These are phyloP conservation scores for Brassica nigra DNA, from an alignment of 345 rosid genomes.

Conservation along the genomic window DNA sequence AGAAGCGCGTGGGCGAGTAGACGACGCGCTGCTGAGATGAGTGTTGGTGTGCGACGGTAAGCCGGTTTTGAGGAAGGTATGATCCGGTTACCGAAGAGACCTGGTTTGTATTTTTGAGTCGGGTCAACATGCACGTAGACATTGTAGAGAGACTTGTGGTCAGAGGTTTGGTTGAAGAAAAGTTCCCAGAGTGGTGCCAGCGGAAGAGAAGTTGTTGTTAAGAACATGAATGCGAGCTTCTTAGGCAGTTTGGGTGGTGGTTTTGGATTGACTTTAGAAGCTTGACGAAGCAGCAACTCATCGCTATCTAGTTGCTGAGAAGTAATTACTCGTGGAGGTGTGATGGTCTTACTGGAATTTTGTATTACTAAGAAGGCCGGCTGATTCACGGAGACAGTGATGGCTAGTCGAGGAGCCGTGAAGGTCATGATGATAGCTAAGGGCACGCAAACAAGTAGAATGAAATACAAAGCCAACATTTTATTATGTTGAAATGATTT, in stretches of 20 bases:
- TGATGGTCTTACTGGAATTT: not conserved
- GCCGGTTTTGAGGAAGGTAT: conserved; percentile 64
- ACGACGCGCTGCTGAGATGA: conserved; percentile 71
- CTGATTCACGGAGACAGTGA: conserved; percentile 27
- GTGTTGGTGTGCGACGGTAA: conserved; percentile 57
- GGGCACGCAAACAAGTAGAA: conserved; percentile 62
- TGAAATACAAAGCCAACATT: conserved; percentile 41
- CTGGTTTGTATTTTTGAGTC: conserved; percentile 38
- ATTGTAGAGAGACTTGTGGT: conserved; percentile 45
- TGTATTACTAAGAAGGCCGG: not conserved
- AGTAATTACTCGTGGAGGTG: conserved; percentile 10
- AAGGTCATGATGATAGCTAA: conserved; percentile 56
- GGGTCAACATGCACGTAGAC: conserved; percentile 77
- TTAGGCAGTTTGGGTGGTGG: conserved; percentile 34
- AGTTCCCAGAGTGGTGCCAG: conserved; percentile 71
- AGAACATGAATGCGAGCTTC: conserved; percentile 74
- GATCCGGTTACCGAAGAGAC: conserved; percentile 50
- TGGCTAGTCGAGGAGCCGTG: conserved; percentile 38
- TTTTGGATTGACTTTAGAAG: conserved; percentile 44
- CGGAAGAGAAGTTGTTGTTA: conserved; percentile 60
- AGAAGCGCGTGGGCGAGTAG: conserved; percentile 67
- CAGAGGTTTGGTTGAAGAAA: conserved; percentile 49
- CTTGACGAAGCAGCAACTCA: conserved; percentile 47
- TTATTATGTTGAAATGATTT: not conserved
- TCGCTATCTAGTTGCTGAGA: conserved; percentile 46